Percentiles rank a stretch among this genome's conserved stretches.
Evolutionary conservation across 495 filamentous ascomycete genomes (phyloP).

Genomic region (Zalerion maritima): DNA sequence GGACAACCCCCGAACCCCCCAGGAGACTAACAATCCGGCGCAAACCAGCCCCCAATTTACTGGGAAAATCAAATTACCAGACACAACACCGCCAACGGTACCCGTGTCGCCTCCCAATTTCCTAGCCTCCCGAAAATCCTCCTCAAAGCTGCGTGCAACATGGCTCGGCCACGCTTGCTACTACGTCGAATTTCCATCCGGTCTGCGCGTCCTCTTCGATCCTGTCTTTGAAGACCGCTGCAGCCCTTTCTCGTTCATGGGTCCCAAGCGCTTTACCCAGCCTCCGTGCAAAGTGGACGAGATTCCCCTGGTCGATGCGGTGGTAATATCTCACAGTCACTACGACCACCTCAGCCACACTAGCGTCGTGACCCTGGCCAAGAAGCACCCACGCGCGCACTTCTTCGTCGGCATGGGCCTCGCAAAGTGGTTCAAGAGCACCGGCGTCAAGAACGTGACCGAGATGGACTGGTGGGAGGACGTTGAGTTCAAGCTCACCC

Average conservation of each 20-base stretch:
- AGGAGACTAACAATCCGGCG: neutral
- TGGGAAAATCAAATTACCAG: conserved; percentile 43
- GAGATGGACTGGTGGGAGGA: conserved; percentile 97
- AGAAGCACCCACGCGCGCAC: conserved; percentile 61
- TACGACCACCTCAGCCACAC: conserved; percentile 84
- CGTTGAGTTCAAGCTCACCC: conserved; percentile 50
- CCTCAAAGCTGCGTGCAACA: conserved; percentile 61
- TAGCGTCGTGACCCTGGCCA: conserved; percentile 54
- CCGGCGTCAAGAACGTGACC: conserved; percentile 57
- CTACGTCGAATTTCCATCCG: conserved; percentile 79
- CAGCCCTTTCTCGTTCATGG: conserved; percentile 53
- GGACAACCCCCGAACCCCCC: neutral
- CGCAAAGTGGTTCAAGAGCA: conserved; percentile 63
- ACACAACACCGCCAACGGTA: conserved; percentile 52
- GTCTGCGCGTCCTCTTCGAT: conserved; percentile 84
- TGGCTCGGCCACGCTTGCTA: conserved; percentile 97
- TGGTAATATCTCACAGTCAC: conserved; percentile 85
- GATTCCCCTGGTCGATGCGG: conserved; percentile 71
- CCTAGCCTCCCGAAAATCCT: conserved; percentile 38
- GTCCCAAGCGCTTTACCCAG: conserved; percentile 71
- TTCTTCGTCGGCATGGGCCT: conserved; percentile 87
- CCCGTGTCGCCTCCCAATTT: conserved; percentile 57
- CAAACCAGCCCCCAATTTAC: conserved; percentile 37
- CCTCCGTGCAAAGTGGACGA: conserved; percentile 65
- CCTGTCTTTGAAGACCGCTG: conserved; percentile 89